Conservation (phyloP, 2,329 filamentous ascomycete species). For the Monosporascus sp. region DNA sequence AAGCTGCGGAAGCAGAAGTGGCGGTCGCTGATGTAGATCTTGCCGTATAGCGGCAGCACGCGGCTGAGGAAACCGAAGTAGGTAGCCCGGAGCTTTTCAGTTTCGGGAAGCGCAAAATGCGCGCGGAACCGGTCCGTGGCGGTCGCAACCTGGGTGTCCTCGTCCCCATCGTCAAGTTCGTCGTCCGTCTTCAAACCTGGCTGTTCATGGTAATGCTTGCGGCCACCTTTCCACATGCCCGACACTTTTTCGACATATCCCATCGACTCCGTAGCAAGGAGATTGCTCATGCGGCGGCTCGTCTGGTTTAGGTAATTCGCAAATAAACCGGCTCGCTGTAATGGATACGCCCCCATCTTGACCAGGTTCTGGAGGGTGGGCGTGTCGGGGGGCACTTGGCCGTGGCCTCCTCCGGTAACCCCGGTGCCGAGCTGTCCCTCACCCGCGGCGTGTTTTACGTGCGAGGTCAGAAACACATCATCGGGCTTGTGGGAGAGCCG, state of each 20-base stretch:
- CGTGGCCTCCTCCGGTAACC: conserved; percentile 17
- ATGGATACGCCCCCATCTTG: conserved; percentile 65
- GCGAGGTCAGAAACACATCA: conserved; percentile 4
- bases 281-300: conserved; percentile 72
- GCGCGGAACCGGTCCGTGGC: conserved; percentile 78
- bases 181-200: conserved; percentile 47
- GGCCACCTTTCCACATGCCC: conserved; percentile 90
- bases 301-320: conserved; percentile 77
- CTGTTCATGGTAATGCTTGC: conserved; percentile 75
- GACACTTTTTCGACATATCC: conserved; percentile 96
- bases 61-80: conserved; percentile 92
- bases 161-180: conserved; percentile 48
- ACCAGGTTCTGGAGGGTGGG: conserved; percentile 47
- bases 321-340: conserved; percentile 77
- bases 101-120: conserved; percentile 82
- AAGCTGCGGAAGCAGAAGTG: conserved; percentile 92
- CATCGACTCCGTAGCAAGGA: conserved; percentile 87
- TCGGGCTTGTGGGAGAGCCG: conserved; percentile 10
- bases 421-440: conserved; percentile 32
- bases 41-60: conserved; percentile 87
- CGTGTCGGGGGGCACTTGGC: conserved; percentile 26
- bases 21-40: conserved; percentile 86
- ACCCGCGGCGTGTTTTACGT: conserved; percentile 22
- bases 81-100: conserved; percentile 78
- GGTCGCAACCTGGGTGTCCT: conserved; percentile 57